These are phyloP conservation scores for Cercospora berteroae DNA, from an alignment of 2,329 filamentous ascomycete genomes.

Conservation along the genomic window DNA sequence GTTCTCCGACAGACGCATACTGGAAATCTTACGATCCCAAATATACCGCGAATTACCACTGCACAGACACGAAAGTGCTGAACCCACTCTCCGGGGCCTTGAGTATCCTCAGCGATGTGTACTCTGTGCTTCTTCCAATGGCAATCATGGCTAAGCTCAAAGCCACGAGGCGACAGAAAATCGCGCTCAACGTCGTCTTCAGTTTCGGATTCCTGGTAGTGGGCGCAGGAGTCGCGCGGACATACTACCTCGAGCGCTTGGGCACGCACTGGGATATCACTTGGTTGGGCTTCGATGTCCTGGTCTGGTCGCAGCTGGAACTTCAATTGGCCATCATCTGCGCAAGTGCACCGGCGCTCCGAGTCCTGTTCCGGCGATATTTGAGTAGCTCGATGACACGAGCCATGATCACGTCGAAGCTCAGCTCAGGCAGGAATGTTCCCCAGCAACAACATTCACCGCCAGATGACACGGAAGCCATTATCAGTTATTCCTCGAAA, in stretches of 20 bases:
- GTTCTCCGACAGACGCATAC: constrained; percentile 26
- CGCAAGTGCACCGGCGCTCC: constrained; percentile 25
- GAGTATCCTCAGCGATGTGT: constrained; percentile 30
- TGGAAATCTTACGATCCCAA: constrained; percentile 21
- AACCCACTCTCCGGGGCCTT: constrained; percentile 19
- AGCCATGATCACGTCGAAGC: background rate
- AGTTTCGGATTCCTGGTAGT: constrained; percentile 26
- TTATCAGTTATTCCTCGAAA: constrained; percentile 1
- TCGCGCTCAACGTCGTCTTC: constrained; percentile 28
- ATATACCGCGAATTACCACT: constrained; percentile 17
- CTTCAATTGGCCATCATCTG: constrained; percentile 28
- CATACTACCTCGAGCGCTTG: constrained; percentile 26
- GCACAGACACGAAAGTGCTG: constrained; percentile 9
- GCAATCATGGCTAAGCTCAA: constrained; percentile 24
- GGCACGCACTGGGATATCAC: constrained; percentile 17
- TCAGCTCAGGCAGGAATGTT: background rate
- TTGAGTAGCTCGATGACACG: background rate
- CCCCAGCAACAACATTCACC: background rate
- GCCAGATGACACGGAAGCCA: background rate
- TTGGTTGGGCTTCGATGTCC: constrained; percentile 27
- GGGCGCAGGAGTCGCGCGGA: constrained; percentile 26
- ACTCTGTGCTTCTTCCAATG: constrained; percentile 27
- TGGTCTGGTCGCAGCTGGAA: constrained; percentile 24
- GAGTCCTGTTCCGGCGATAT: constrained; percentile 20
- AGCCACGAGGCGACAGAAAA: constrained; percentile 23